Evolutionary conservation across 1,139 yeast genomes (phyloP).

Genomic region (Protomyces pachydermus): DNA sequence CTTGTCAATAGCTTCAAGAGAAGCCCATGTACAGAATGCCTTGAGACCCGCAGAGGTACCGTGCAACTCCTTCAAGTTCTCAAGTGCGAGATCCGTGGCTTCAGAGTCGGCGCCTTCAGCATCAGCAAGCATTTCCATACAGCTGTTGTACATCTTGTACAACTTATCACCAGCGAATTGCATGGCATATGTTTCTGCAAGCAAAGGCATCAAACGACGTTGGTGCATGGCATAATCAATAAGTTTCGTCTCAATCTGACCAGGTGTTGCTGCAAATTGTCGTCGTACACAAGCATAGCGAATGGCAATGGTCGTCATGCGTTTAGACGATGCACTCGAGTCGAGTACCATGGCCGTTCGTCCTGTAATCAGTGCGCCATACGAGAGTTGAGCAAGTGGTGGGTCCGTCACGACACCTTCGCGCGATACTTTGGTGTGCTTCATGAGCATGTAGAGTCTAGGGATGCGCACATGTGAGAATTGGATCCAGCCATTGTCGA

Average conservation of each 20-base stretch:
- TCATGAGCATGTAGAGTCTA: conserved; percentile 73
- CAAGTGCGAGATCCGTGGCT: conserved; percentile 46
- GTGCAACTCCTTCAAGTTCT: conserved; percentile 68
- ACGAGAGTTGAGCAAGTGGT: conserved; percentile 80
- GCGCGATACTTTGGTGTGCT: conserved; percentile 65
- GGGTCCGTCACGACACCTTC: conserved; percentile 63
- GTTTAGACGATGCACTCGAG: conserved; percentile 72
- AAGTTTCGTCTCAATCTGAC: conserved; percentile 15
- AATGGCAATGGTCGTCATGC: conserved; percentile 75
- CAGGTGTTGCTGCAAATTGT: conserved; percentile 49
- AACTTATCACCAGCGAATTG: conserved; percentile 69
- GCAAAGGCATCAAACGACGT: conserved; percentile 24
- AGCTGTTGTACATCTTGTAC: conserved; percentile 49
- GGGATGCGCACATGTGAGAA: conserved; percentile 73
- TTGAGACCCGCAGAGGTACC: conserved; percentile 84
- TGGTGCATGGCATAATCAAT: conserved; percentile 24
- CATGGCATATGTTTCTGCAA: conserved; percentile 60
- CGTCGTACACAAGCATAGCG: conserved; percentile 87
- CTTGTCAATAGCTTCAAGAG: conserved; percentile 74
- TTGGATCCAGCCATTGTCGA: conserved; percentile 92
- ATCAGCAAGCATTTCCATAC: conserved; percentile 50
- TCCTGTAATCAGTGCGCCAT: conserved; percentile 81
- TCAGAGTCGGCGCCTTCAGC: conserved; percentile 40
- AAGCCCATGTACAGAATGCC: conserved; percentile 84
- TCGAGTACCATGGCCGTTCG: conserved; percentile 86